These are phyloP conservation scores for Dothidotthia symphoricarpi DNA, from an alignment of 2,329 filamentous ascomycete genomes.

Conservation along the genomic window DNA sequence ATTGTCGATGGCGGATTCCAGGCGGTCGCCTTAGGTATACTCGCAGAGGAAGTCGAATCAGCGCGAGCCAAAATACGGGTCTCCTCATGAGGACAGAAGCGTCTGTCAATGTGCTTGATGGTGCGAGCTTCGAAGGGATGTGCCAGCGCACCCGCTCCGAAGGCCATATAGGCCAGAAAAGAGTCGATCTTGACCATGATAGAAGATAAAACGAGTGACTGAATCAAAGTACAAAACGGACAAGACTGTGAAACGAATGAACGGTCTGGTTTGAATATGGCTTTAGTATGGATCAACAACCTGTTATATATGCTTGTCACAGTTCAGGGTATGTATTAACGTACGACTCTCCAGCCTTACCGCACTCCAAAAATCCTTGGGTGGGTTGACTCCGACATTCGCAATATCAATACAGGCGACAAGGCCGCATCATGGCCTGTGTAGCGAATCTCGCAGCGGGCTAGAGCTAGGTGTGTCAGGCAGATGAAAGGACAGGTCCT, in stretches of 20 bases:
- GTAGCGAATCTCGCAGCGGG: conserved; percentile 2
- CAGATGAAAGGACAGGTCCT: conserved; percentile 1
- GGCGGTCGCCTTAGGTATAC: conserved; percentile 19
- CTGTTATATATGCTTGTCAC: neutral
- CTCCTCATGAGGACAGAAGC: conserved; percentile 18
- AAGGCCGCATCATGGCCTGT: too few relatives aligned
- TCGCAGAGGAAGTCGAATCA: conserved; percentile 13
- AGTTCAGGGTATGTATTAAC: neutral
- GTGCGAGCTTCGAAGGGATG: conserved; percentile 11
- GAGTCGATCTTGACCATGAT: conserved; percentile 20
- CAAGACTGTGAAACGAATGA: too few relatives aligned
- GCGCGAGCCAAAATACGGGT: conserved; percentile 14
- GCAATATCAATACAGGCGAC: too few relatives aligned
- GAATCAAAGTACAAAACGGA: conserved; percentile 5
- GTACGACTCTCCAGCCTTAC: neutral
- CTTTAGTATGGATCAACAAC: neutral
- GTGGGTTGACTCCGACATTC: too few relatives aligned
- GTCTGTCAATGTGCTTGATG: conserved; percentile 25
- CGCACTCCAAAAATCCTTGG: conserved; percentile 1
- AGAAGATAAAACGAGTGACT: conserved; percentile 5
- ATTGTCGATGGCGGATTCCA: conserved; percentile 27
- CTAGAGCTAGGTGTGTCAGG: conserved; percentile 5
- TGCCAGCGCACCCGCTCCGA: conserved; percentile 21
- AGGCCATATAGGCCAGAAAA: conserved; percentile 13
- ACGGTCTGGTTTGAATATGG: neutral